Conservation (phyloP, 805 yeast genomes). For the Yamadazyma paraphyllophila region DNA sequence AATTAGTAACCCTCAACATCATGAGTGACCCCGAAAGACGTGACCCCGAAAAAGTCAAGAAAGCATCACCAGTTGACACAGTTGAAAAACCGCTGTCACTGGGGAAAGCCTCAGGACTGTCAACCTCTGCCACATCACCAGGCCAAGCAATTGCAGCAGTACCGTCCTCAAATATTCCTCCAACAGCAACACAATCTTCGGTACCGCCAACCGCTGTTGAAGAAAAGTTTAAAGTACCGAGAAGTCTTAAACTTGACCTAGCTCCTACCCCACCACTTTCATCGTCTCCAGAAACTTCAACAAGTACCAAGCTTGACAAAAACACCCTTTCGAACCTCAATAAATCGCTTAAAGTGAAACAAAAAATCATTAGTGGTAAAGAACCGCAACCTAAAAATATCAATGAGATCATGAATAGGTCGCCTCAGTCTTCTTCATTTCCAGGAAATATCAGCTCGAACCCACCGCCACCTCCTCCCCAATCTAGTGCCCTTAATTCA, state of each 20-base stretch:
- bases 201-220: background rate
- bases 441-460: constrained; percentile 6
- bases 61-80: too few species aligned
- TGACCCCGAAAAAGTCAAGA: too few species aligned
- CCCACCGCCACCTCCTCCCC: constrained; percentile 1
- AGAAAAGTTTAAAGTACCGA: background rate
- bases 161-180: background rate
- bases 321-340: constrained; percentile 39
- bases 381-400: constrained; percentile 39
- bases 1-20: too few species aligned
- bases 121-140: too few species aligned
- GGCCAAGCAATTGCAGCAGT: background rate
- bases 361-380: constrained; percentile 34
- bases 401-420: constrained; percentile 34
- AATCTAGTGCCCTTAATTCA: background rate
- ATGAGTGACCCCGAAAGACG: too few species aligned
- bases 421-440: constrained; percentile 28
- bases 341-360: constrained; percentile 43
- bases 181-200: background rate
- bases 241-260: constrained; percentile 1
- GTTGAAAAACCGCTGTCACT: too few species aligned
- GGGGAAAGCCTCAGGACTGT: too few species aligned
- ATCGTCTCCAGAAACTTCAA: background rate
- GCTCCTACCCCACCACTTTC: background rate
- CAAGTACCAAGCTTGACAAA: constrained; percentile 19